A percentile compares a stretch with the other conserved stretches of the same genome.
These are phyloP conservation scores for Nigrospora osmanthi DNA, from an alignment of 2,329 filamentous ascomycete genomes.

Conservation along the genomic window DNA sequence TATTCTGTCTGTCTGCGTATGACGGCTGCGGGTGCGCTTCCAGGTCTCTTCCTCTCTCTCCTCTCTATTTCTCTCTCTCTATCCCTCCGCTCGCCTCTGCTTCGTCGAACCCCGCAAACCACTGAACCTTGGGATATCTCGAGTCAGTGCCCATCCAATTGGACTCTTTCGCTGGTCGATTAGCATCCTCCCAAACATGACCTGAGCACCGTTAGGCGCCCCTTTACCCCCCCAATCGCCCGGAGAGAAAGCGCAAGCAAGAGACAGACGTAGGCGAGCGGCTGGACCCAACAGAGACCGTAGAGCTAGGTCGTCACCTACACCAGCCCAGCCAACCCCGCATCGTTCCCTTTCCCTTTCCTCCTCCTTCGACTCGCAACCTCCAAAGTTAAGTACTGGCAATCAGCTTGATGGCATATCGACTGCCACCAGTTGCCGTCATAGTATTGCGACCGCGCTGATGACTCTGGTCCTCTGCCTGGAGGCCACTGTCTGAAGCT, in stretches of 20 bases:
- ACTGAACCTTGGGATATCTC: background rate
- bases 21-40: no score
- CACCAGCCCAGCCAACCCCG: background rate
- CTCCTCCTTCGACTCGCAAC: background rate
- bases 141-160: background rate
- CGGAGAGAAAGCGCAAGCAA: no score
- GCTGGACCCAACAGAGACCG: no score
- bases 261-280: no score
- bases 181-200: background rate
- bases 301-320: no score
- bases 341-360: background rate
- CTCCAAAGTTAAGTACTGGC: no score
- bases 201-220: no score
- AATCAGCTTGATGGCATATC: slow-evolving; percentile 1
- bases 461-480: slow-evolving; percentile 43
- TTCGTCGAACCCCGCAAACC: background rate
- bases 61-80: no score
- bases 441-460: slow-evolving; percentile 50
- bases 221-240: no score
- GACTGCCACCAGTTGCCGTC: background rate
- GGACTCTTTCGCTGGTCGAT: background rate
- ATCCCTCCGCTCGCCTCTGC: no score
- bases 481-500: slow-evolving; percentile 41
- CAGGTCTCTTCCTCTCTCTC: no score
- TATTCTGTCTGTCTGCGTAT: no score